Base-by-base conservation (phyloP, 768 basidiomycete species). In the Pilatotrama ljubarskyi region DNA sequence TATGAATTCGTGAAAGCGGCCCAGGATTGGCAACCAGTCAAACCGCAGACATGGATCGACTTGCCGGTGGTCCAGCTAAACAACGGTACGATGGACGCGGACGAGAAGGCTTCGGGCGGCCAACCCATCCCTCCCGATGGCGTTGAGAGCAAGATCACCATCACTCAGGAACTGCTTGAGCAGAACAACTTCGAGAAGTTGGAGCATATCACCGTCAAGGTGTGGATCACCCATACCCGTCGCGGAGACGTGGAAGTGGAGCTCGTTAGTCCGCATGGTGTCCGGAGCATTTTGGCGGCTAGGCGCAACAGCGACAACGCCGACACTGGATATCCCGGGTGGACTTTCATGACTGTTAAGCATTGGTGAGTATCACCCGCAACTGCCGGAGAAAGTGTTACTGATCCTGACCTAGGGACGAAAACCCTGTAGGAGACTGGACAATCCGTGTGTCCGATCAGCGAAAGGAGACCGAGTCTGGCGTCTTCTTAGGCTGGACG, bases 271-370 rank as follows among this genome's bases (percentile, higher is more conserved):
- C 96, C 97, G 0, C 84, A 84, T 44, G 93, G 93, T 11, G 79
- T 98, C 62, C 87, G 77, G 70, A 97, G 94, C 70, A 79, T 98
- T 14, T 75, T 99, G 40, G 95, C 90, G 20, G 84, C 85, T 18
- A 80, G 78, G 57, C 84, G 97, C 62, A 68, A 77, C 35, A 78
- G 78, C 13, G 97, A 99, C 70, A 71, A 71, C 37, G 86, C 82
- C 17, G 72, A 68, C 5, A 80, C 78, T 9, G 96, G 97, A 9
- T 96, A 82, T 72, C 84, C 84, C n/a, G 95, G 93, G 0, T 99
- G 97, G 97, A 88, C 82, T n/a, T 99, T 99, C 72, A 98, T 98
- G 95, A 85, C 86, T 32, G 84, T 98, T 56, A 99, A 99, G 74
- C 97, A 99, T 69, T 99, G 97, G 96, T 95, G 58, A 72, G 85